Conservation (phyloP, 2,329 filamentous ascomycete genomes). For the Sarocladium oryzae region DNA sequence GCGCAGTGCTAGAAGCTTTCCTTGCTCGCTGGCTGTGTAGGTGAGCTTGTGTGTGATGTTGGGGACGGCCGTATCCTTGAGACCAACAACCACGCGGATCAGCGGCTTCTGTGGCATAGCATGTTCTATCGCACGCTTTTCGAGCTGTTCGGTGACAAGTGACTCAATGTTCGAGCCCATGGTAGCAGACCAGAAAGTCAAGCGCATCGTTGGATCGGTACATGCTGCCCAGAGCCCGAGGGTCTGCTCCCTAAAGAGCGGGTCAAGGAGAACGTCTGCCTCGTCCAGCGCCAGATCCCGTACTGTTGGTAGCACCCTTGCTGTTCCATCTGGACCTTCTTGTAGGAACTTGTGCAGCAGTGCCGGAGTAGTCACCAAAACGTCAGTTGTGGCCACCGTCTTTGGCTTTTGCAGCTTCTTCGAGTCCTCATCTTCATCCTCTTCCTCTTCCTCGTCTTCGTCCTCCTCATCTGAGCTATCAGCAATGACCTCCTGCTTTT, state of each 20-base stretch:
- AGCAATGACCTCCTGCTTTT: conserved; percentile 28
- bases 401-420: conserved; percentile 19
- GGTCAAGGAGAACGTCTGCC: conserved; percentile 88
- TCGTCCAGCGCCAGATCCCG: conserved; percentile 79
- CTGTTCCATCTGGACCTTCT: conserved; percentile 34
- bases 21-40: conserved; percentile 88
- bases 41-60: conserved; percentile 84
- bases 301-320: conserved; percentile 57
- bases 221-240: conserved; percentile 78
- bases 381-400: conserved; percentile 27
- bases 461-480: conserved; percentile 25
- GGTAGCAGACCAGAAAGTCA: conserved; percentile 91
- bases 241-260: conserved; percentile 84
- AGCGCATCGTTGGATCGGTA: conserved; percentile 58
- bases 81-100: conserved; percentile 82
- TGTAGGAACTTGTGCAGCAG: conserved; percentile 67
- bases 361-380: conserved; percentile 40
- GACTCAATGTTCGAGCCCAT: conserved; percentile 92
- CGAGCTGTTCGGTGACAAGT: conserved; percentile 63
- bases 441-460: conserved; percentile 29
- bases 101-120: conserved; percentile 42
- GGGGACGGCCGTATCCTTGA: conserved; percentile 92
- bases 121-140: conserved; percentile 40
- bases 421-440: conserved; percentile 21
- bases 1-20: conserved; percentile 85